Evolutionary conservation across 2,329 filamentous ascomycete species (phyloP), one percentile per base, ranked within the genome.

Genomic region (Aspergillus sergii): DNA sequence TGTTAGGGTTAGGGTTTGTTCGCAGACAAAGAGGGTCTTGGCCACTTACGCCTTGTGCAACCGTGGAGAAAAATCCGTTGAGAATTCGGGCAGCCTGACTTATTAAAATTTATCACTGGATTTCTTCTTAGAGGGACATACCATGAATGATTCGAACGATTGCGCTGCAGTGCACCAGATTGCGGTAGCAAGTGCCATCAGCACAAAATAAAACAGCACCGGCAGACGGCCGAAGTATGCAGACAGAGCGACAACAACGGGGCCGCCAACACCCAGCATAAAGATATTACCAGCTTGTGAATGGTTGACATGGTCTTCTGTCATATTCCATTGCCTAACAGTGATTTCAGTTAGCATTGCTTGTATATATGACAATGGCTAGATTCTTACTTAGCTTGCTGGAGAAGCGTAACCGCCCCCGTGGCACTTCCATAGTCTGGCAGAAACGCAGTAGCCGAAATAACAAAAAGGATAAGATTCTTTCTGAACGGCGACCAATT

Each of bases 161-260:
- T 69, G 68, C 1, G 79, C 74, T 11, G 67, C 76, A 8, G 78
- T 76, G 58, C 74, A 79, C 73, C 80, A 79, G n/a, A 76, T 72
- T 4, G 76, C 74, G 0, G 79, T 81, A 12, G 71, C 74, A 1
- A 78, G 61, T 4, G 76, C 76, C 4, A 77, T 58, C 4, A 80
- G 55, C 16, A 73, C 68, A 59, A 78, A 82, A 67, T 73, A 78
- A 68, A 82, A 80, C 14, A 82, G 72, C 4, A 82, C 75, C 0
- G 81, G 80, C 7, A 79, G 72, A 28, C 81, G 79, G 5, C 81
- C 81, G 63, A 81, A 80, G 65, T 79, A 82, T 14, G 76, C 76
- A 6, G 77, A 72, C 0, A 82, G 66, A 32, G 73, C 74, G n/a
- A 82, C 79, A 11, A 77, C 73, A 30, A 81, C 68, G 10, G 81